These are phyloP conservation scores for Penicillium bovifimosum DNA, from an alignment of 495 filamentous ascomycete genomes.

Conservation along the genomic window DNA sequence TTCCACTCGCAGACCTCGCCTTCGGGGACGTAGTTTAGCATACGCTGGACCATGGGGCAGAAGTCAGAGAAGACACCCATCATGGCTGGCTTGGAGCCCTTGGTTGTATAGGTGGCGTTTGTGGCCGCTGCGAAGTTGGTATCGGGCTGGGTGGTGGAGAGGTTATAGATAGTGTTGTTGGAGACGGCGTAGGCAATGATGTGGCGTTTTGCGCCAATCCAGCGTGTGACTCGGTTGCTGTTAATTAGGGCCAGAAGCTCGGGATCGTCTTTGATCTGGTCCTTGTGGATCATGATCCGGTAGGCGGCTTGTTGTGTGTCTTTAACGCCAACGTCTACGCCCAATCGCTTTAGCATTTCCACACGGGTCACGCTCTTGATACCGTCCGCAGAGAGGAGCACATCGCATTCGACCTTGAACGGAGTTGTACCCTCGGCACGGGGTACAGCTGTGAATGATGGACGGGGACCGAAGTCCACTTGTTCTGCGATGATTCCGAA, in stretches of 20 bases:
- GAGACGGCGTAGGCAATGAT: slow-evolving; percentile 80
- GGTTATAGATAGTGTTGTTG: slow-evolving; percentile 72
- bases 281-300: slow-evolving; percentile 71
- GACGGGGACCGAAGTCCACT: slow-evolving; percentile 48
- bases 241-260: slow-evolving; percentile 64
- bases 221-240: slow-evolving; percentile 62
- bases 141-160: slow-evolving; percentile 71
- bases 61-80: slow-evolving; percentile 63
- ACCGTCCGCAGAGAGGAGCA: slow-evolving; percentile 68
- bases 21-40: slow-evolving; percentile 74
- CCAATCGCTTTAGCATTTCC: slow-evolving; percentile 53
- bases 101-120: slow-evolving; percentile 71
- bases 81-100: slow-evolving; percentile 63
- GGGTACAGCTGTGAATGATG: slow-evolving; percentile 51
- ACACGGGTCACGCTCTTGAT: slow-evolving; percentile 63
- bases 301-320: slow-evolving; percentile 80
- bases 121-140: slow-evolving; percentile 65
- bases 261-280: slow-evolving; percentile 60
- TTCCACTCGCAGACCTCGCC: slow-evolving; percentile 81
- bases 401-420: slow-evolving; percentile 55
- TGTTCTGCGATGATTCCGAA: slow-evolving; percentile 52
- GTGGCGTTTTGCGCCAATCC: slow-evolving; percentile 72
- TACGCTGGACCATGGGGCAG: slow-evolving; percentile 63
- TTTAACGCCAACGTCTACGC: slow-evolving; percentile 51
- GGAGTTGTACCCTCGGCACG: slow-evolving; percentile 44